phyloP scores from a whole-genome alignment of 2,329 filamentous ascomycete species.

The Calonectria hongkongensis region DNA sequence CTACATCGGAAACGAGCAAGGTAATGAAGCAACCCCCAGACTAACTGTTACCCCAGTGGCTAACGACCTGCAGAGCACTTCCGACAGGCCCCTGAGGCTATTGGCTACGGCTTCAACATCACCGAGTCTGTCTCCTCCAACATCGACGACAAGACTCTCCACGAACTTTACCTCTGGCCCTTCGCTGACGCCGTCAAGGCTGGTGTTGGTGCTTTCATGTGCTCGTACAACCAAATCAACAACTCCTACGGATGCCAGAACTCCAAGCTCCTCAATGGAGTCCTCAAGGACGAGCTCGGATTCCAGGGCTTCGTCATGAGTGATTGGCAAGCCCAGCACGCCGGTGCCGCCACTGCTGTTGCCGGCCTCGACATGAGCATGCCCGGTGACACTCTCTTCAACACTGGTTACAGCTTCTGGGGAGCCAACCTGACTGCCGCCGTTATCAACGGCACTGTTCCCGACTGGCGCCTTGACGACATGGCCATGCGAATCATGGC shows the following conservation, averaged over 20 bases:
- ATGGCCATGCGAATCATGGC: conserved; percentile 91
- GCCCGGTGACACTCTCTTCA: conserved; percentile 88
- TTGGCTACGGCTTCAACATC: conserved; percentile 74
- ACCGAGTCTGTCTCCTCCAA: conserved; percentile 76
- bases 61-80: conserved; percentile 75
- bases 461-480: conserved; percentile 91
- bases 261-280: conserved; percentile 82
- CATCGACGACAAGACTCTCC: conserved; percentile 83
- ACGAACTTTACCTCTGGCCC: conserved; percentile 87
- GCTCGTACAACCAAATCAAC: conserved; percentile 86
- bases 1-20: conserved; percentile 83
- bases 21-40: conserved; percentile 47
- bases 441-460: conserved; percentile 91
- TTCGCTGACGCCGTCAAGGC: conserved; percentile 83
- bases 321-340: conserved; percentile 88
- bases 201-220: conserved; percentile 79
- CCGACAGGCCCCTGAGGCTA: conserved; percentile 76
- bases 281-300: conserved; percentile 86
- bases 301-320: conserved; percentile 88
- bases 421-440: conserved; percentile 91
- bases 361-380: conserved; percentile 92
- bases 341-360: conserved; percentile 78
- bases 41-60: not conserved
- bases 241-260: conserved; percentile 89
- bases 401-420: conserved; percentile 84